Base-by-base conservation (phyloP, 1,139 yeast species). In the Lodderomyces beijingensis region DNA sequence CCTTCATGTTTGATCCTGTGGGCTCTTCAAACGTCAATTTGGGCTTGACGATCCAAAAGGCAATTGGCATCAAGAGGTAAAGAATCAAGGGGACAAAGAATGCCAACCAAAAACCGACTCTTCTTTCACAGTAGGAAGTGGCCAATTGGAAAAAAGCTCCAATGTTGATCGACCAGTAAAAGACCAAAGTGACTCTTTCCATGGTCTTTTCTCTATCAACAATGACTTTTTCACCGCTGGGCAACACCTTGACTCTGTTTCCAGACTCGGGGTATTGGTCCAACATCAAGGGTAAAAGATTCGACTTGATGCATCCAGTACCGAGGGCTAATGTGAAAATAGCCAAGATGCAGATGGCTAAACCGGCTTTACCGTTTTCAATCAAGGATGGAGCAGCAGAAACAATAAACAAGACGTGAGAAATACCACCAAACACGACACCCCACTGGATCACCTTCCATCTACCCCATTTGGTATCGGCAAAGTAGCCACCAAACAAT, bases 141-240 rank as follows among this genome's bases (percentile, higher is more conserved):
- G 89, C 88, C 42, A 86, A 69, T 39, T 84, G 81, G 40, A 85
- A 72, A 46, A 86, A 70, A 7, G 93, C 79, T 34, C 95, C 95
- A 45, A 83, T 62, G 54, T 87, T 87, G 54, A 86, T 81, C 50
- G 85, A 71, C 74, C 86, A 70, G 60, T 86, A 86, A 59, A 86
- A 86, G 24, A 80, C 65, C 67, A 83, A 71, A 42, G 87, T 79
- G 60, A 86, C 71, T 55, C 84, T 73, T 61, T 83, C 87, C 39
- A 83, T 62, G 10, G 95, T 78, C 39, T 77, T 66, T 46, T 76
- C 73, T 34, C 85, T 81, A 49, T 83, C 91, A 27, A 81, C 71
- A 44, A 86, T 73, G 21, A 83, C 89, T 28, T 70, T 64, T 49
- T 77, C 81, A 33, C 87, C 94, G 27, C 63, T 52, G 43, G 77